Evolutionary conservation across 1,139 yeast species (phyloP), one percentile per base, ranked within the genome.

Genomic region (Pichia sp.): DNA sequence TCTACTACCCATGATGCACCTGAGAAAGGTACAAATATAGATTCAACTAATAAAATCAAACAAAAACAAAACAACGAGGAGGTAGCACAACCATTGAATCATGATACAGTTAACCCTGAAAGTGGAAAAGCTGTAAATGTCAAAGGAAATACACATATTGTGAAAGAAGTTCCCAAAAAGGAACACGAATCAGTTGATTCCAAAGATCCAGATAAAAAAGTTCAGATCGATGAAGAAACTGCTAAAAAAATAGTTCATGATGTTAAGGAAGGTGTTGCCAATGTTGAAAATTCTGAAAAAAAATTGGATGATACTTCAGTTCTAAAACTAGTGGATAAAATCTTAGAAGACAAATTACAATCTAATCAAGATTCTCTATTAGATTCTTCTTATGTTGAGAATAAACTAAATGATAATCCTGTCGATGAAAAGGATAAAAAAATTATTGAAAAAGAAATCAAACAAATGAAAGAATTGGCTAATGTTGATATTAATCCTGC

Each of bases 301-400:
- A 26, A 26, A 4, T 12, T 14, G n/a, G n/a, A n/a, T 2, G 30
- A 26, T 14, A 26, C 18, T 14, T 26, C 30, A n/a, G 17, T 26
- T 26, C 18, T 14, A 14, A 17, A 26, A 14, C 30, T 26, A 4
- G 30, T 26, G 14, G 30, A 26, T 26, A 26, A 26, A 26, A 26
- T 26, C 3, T 26, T 26, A 12, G 30, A 14, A 14, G 19, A 26
- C 12, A 26, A 26, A 26, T 26, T 26, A 10, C 30, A 26, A 14
- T 9, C 18, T 4, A 26, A 26, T 9, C 30, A 26, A 14, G 32
- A 30, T n/a, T 30, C 32, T 2, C 25, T 31, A 1, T 35, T 26
- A 4, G 28, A 40, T 18, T 40, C 43, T 9, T 35, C 34, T 21
- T 40, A 40, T 23, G 43, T 35, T 3, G 21, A 20, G 5, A 28